Conservation (phyloP, 345 rosid genomes). For the Gossypium herbaceum region DNA sequence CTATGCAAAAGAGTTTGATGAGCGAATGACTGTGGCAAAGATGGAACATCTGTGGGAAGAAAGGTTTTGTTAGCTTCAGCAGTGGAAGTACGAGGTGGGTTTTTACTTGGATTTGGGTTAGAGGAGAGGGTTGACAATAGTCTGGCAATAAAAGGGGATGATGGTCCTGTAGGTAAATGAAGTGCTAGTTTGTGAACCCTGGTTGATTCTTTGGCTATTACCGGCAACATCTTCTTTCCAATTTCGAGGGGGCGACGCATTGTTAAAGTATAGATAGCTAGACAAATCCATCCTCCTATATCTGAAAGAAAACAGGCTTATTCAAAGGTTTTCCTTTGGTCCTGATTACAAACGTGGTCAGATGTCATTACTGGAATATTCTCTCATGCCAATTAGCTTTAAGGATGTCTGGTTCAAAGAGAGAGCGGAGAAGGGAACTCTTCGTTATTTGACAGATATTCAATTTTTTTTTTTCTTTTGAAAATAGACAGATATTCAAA, state of each 20-base stretch:
- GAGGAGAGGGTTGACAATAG: conserved; percentile 9
- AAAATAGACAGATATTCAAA: too few relatives aligned
- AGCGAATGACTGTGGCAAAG: conserved; percentile 2
- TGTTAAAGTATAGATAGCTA: too few relatives aligned
- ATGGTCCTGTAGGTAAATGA: background rate
- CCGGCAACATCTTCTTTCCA: background rate
- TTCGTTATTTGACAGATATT: too few relatives aligned
- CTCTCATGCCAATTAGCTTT: too few relatives aligned
- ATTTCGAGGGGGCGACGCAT: background rate
- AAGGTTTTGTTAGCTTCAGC: background rate
- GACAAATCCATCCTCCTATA: too few relatives aligned
- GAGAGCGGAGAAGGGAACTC: too few relatives aligned
- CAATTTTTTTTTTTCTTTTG: too few relatives aligned
- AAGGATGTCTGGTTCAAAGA: too few relatives aligned
- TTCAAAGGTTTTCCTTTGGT: too few relatives aligned
- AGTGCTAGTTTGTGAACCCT: background rate
- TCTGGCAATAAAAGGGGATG: background rate
- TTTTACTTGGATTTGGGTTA: background rate
- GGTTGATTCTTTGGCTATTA: background rate
- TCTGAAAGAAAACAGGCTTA: too few relatives aligned
- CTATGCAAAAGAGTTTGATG: conserved; percentile 1
- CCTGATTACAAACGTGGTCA: too few relatives aligned
- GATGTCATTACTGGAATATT: too few relatives aligned
- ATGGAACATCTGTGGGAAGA: background rate
- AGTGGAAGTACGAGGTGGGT: background rate